These are phyloP conservation scores for Nemania abortiva DNA, from an alignment of 2,329 filamentous ascomycete species.

Conservation along the genomic window DNA sequence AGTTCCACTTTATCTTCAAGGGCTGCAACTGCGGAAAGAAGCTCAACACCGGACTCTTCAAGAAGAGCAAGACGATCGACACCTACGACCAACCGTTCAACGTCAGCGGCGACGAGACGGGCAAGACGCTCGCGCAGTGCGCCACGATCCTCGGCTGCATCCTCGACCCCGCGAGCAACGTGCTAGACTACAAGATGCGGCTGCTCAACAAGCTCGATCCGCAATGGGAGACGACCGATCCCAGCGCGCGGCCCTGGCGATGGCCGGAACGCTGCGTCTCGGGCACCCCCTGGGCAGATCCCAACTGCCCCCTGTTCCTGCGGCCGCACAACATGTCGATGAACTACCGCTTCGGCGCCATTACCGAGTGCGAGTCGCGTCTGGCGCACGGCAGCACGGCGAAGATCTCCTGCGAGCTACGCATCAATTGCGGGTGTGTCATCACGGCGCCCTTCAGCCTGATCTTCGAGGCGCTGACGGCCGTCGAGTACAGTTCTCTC, in stretches of 20 bases:
- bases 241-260: conserved; percentile 14
- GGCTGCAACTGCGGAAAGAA: conserved; percentile 41
- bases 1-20: conserved; percentile 45
- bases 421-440: conserved; percentile 46
- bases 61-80: conserved; percentile 8
- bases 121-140: conserved; percentile 29
- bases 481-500: conserved; percentile 42
- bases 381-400: conserved; percentile 43
- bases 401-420: conserved; percentile 42
- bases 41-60: conserved; percentile 28
- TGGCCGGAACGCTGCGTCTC: conserved; percentile 38
- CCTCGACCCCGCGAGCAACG: conserved; percentile 28
- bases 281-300: conserved; percentile 42
- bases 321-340: conserved; percentile 45
- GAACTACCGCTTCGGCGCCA: conserved; percentile 37
- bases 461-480: conserved; percentile 42
- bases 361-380: conserved; percentile 41
- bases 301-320: conserved; percentile 24
- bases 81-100: neutral
- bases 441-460: conserved; percentile 43
- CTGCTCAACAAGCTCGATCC: conserved; percentile 29
- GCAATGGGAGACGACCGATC: conserved; percentile 34
- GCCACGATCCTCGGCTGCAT: conserved; percentile 32
- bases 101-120: conserved; percentile 35
- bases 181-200: conserved; percentile 24